phyloP scores from a whole-genome alignment of 208 protist genomes.

The Polymyxa betae region DNA sequence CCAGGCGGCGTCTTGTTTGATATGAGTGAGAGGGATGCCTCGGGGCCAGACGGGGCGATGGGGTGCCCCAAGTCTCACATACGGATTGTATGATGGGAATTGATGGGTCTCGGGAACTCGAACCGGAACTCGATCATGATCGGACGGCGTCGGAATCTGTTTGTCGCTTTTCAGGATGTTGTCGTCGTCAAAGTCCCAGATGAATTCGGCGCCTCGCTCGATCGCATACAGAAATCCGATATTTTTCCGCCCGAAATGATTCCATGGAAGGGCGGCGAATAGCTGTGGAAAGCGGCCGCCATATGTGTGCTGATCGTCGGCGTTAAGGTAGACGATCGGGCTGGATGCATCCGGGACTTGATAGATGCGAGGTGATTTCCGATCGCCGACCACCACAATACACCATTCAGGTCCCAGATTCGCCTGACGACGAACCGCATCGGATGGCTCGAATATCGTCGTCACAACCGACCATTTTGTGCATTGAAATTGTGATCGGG shows the following conservation, averaged over 20 bases:
- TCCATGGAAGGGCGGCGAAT: conserved; percentile 52
- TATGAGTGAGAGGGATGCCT: conserved; percentile 64
- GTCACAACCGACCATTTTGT: conserved; percentile 52
- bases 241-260: conserved; percentile 67
- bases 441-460: conserved; percentile 42
- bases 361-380: conserved; percentile 47
- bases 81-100: conserved; percentile 53
- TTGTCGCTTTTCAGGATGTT: conserved; percentile 56
- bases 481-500: not conserved
- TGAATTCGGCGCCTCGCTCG: conserved; percentile 49
- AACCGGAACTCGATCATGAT: not conserved
- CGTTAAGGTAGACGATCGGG: conserved; percentile 52
- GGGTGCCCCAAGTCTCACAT: not conserved
- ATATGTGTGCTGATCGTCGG: conserved; percentile 46
- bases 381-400: conserved; percentile 58
- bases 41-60: conserved; percentile 56
- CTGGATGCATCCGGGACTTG: not conserved
- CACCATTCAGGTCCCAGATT: conserved; percentile 57
- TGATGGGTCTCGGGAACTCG: not conserved
- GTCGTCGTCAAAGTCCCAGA: conserved; percentile 69
- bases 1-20: conserved; percentile 42
- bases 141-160: not conserved
- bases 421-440: not conserved
- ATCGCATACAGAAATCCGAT: conserved; percentile 68
- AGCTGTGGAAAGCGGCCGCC: not conserved